Conservation (phyloP, 2,329 filamentous ascomycete genomes). For the Aspergillus pseudonomiae region DNA sequence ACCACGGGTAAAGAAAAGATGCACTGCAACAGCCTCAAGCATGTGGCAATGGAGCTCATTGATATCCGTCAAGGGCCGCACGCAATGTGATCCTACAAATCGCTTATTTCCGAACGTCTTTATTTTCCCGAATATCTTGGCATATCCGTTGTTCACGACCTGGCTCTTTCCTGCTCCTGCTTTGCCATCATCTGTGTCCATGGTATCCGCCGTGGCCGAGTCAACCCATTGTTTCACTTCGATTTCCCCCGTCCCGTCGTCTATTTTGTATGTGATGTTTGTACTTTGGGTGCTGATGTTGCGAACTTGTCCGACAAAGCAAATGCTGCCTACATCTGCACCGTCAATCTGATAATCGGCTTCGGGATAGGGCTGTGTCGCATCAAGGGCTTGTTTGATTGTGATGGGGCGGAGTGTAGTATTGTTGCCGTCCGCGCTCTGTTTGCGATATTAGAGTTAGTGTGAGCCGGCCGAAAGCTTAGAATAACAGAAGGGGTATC, state of each 20-base stretch:
- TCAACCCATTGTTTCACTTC: constrained; percentile 65
- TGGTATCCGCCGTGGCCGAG: constrained; percentile 47
- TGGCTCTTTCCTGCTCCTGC: constrained; percentile 54
- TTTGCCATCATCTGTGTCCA: constrained; percentile 48
- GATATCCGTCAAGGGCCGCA: constrained; percentile 78
- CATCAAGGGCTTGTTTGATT: constrained; percentile 89
- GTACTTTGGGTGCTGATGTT: constrained; percentile 83
- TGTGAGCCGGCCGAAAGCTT: not conserved
- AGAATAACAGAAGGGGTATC: not conserved
- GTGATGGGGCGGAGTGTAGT: constrained; percentile 84
- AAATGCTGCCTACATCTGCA: constrained; percentile 71
- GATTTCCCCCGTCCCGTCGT: constrained; percentile 90
- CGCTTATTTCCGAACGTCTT: constrained; percentile 83
- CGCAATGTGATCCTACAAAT: constrained; percentile 76
- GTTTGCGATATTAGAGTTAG: not conserved
- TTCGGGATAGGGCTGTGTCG: constrained; percentile 72
- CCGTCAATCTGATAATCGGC: constrained; percentile 85
- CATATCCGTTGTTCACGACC: constrained; percentile 75
- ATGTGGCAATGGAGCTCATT: constrained; percentile 95
- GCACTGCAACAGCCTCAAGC: constrained; percentile 85
- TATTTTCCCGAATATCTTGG: constrained; percentile 81
- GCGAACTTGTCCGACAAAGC: constrained; percentile 88
- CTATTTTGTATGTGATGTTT: constrained; percentile 88
- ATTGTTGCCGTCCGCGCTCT: constrained; percentile 67
- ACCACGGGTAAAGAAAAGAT: constrained; percentile 79